A percentile compares a stretch with the other conserved stretches of the same genome.
phyloP scores from a whole-genome alignment of 1,139 yeast species.

The Geotrichum macrosporum region DNA sequence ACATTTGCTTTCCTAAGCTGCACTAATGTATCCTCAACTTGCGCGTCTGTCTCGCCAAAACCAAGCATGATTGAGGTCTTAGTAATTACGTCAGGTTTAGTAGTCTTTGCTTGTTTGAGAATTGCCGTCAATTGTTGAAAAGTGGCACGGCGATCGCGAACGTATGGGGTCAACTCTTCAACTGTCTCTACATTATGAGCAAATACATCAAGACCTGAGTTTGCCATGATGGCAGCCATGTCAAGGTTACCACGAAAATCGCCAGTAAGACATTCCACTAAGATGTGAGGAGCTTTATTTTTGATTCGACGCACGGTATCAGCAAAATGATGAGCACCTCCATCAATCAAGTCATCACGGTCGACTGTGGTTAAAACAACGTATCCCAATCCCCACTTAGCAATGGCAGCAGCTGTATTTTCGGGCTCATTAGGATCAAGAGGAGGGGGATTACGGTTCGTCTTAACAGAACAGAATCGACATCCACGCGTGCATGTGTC shows the following conservation, averaged over 20 bases:
- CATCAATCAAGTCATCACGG: conserved; percentile 89
- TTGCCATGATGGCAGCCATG: conserved; percentile 75
- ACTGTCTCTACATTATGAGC: conserved; percentile 98
- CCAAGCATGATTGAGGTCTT: conserved; percentile 97
- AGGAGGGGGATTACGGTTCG: conserved; percentile 77
- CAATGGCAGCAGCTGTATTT: conserved; percentile 94
- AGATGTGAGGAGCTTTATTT: conserved; percentile 79
- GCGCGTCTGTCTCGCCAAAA: conserved; percentile 92
- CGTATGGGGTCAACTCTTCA: conserved; percentile 88
- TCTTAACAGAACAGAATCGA: conserved; percentile 94
- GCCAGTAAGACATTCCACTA: conserved; percentile 92
- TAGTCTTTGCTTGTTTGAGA: conserved; percentile 70
- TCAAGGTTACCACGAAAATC: conserved; percentile 89
- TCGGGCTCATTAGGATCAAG: conserved; percentile 97
- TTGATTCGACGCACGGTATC: conserved; percentile 84
- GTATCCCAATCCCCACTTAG: conserved; percentile 97
- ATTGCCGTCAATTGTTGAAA: conserved; percentile 83
- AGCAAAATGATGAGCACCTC: conserved; percentile 88
- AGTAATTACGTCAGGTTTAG: conserved; percentile 73
- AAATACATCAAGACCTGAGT: conserved; percentile 87
- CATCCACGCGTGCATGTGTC: conserved; percentile 99
- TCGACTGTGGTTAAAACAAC: conserved; percentile 97
- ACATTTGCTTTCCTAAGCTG: conserved; percentile 74
- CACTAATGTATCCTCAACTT: conserved; percentile 64
- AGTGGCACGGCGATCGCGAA: conserved; percentile 94